Base-by-base conservation (phyloP, 352 stramenopile genomes). In the Phytophthora ohioensis region DNA sequence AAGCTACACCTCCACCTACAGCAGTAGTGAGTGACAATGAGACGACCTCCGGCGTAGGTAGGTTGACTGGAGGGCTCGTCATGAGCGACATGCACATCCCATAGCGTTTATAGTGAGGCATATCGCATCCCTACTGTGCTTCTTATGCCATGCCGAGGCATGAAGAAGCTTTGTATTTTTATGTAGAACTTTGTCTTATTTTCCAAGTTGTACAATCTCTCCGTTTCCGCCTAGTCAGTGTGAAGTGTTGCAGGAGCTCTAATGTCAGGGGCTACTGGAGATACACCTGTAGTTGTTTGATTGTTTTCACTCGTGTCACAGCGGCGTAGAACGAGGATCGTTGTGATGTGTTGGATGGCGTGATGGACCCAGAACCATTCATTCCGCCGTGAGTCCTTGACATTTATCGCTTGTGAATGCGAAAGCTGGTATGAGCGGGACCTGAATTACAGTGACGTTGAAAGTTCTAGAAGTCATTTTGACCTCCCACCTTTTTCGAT, bases 351-450 rank as follows among this genome's bases (percentile, higher is more conserved):
- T 34, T 34, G 45, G 2, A 34, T 51, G 45, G 8, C 45, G 35
- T 12, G 35, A 34, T 7, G 45, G n/a, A 4, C 45, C n/a, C 12
- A 51, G n/a, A 15, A 51, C 45, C 45, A 34, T 51, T 35, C n/a
- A 34, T 13, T 34, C 45, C 6, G 8, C 45, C 2, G 21, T 51
- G 4, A 51, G 17, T 12, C 45, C 45, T 51, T 51, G 45, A 12
- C 17, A 41, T 41, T 51, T 51, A 17, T 35, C 45, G 8, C 45
- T 51, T 11, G 45, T 51, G 10, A 35, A 34, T 4, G 45, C 17
- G 45, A 35, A 51, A 13, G 21, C 21, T 34, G 45, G 45, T 51
- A 51, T 51, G n/a, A 51, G 45, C n/a, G 45, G 45, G 34, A 35
- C 45, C 13, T 51, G 45, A 8, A 0, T 12, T 10, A 51, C 21